Base-by-base conservation (phyloP, 192 early-diverging fungal species). In the Gonapodya prolifera region DNA sequence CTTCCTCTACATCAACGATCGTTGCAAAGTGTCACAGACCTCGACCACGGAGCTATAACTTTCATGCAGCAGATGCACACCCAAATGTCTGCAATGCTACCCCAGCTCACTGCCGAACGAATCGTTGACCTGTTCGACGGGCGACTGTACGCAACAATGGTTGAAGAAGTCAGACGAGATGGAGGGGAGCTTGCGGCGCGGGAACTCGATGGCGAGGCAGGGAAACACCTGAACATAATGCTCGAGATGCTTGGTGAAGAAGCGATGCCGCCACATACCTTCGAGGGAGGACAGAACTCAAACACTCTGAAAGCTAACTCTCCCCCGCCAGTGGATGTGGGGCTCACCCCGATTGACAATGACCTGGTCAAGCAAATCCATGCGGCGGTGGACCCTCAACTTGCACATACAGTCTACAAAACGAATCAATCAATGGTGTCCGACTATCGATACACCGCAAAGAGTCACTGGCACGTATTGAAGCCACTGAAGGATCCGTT, bases 101-200 rank as follows among this genome's bases (percentile, higher is more conserved):
- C 13, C 16, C 13, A 33, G 1, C 31, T 80, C 0, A 30, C 45
- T 30, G 35, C 31, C 61, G 80, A 80, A n/a, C 71, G 8, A 61
- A 8, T 80, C 61, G 75, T 29, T 0, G 80, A 80, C 30, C 23
- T 80, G n/a, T 1, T 80, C 0, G 80, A 80, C 69, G 35, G 35
- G 1, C 31, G 32, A 28, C 34, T 80, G 0, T 80, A 78, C 34
- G 71, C 33, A 30, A n/a, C 73, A 29, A 70, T 80, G 33, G 1
- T 32, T 70, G n/a, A 75, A 34, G 79, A 80, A 35, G 31, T 80
- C 1, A 35, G 76, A 30, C 30, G 76, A 77, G 35, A 33, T 28
- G 70, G 69, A 13, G 80, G 1, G 1, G 1, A 32, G 1, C 30
- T 28, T n/a, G 1, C 1, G 34, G 78, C 33, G 78, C 80, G 33